These are phyloP conservation scores for Mortierella polycephala DNA, from an alignment of 371 early-diverging fungal genomes.

Conservation along the genomic window DNA sequence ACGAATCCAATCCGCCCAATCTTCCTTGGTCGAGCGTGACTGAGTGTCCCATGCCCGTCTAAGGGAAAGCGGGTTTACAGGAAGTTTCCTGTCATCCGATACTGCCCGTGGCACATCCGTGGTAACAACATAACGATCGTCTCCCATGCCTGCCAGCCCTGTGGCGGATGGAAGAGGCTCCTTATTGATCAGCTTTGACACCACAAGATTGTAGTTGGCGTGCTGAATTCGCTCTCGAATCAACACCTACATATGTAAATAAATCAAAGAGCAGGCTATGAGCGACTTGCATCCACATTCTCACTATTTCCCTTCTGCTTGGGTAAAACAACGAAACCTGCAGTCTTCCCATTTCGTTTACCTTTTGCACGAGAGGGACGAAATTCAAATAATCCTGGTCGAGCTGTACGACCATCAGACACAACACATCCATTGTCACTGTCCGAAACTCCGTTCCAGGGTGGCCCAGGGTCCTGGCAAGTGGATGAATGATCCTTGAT, in stretches of 20 bases:
- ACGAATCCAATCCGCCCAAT: slow-evolving; percentile 97
- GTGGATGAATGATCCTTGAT: slow-evolving; percentile 89
- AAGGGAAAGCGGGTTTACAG: slow-evolving; percentile 89
- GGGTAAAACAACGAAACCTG: not conserved
- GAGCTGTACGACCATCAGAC: slow-evolving; percentile 86
- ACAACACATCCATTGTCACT: slow-evolving; percentile 85
- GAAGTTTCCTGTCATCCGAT: slow-evolving; percentile 68
- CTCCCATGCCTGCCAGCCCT: slow-evolving; percentile 48
- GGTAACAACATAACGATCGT: slow-evolving; percentile 43
- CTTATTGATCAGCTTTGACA: slow-evolving; percentile 29
- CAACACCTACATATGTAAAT: slow-evolving; percentile 13
- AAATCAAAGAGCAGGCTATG: too few relatives aligned
- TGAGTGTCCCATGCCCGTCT: slow-evolving; percentile 94
- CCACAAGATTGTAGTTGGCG: slow-evolving; percentile 32
- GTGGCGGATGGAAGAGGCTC: slow-evolving; percentile 34
- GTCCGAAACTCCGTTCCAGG: slow-evolving; percentile 71
- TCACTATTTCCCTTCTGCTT: too few relatives aligned
- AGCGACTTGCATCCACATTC: too few relatives aligned
- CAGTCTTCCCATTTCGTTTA: slow-evolving; percentile 17
- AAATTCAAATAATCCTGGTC: slow-evolving; percentile 90
- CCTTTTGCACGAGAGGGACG: slow-evolving; percentile 88
- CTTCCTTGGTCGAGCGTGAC: slow-evolving; percentile 90
- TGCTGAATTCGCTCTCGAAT: slow-evolving; percentile 27
- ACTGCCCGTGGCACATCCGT: slow-evolving; percentile 48
- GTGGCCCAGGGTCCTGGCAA: slow-evolving; percentile 78